Base-by-base conservation (phyloP, 2,329 filamentous ascomycete species). In the Exophiala dermatitidis region DNA sequence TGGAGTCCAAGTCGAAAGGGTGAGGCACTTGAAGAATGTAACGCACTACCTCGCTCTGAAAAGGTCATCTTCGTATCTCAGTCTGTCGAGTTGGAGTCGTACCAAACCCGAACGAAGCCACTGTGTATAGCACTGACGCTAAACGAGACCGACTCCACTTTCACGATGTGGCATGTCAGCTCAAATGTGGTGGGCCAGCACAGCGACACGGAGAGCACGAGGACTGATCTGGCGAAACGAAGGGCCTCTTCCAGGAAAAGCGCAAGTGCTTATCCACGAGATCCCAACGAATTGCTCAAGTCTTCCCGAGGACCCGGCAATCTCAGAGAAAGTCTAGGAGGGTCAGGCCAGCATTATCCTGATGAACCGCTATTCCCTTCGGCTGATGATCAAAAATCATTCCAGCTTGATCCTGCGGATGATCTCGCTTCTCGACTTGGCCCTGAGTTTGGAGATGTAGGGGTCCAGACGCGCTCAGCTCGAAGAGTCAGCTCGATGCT, bases 401-500 rank as follows among this genome's bases (percentile, higher is more conserved):
- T 77, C 61, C 67, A 71, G 56, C 60, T 69, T 40, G 83, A 87
- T 59, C 67, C 71, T 57, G 60, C 69, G 40, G 83, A 87, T 59
- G 75, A 77, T 54, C 74, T 88, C 41, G 85, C 84, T 2, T 78
- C 85, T 2, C 81, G 85, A 0, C 71, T 91, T n/a, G 86, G 87
- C 51, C 79, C 86, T 40, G 85, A 89, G 52, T 76, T 78, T 54
- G 74, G 71, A 26, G 71, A 76, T 51, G 73, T 78, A 32, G 75
- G 77, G 30, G 75, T 78, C 44, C 76, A 78, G 12, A 70, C 70
- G n/a, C 78, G 78, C 58, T 77, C 81, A 41, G 82, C 80, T n/a
- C 82, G 93, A 41, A 82, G 93, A 47, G 86, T 97, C 29, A 98
- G 93, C 72, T 97, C 91, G 10, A 80, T 95, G 71, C 76, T 96